Evolutionary conservation across 1,284 basidiomycete species (phyloP), one percentile per base, ranked within the genome.

Genomic region (Apiotrichum laibachii): DNA sequence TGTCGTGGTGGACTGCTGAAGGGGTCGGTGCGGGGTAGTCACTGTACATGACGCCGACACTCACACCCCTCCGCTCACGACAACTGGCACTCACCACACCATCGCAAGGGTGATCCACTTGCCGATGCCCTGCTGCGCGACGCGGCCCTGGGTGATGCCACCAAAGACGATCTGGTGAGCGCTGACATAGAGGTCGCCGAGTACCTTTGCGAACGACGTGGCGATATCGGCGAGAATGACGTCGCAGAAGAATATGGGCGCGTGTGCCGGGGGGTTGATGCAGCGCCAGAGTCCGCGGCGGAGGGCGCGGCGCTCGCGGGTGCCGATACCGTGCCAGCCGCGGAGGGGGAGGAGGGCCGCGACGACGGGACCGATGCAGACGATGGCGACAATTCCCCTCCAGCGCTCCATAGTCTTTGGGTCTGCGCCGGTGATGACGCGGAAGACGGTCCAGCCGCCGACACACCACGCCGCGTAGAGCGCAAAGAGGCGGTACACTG

Each of bases 181-280:
- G 1, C 90, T 92, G 26, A 97, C 80, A 89, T 90, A 98, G 50
- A 95, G 81, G 70, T 99, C 95, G 18, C 93, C 96, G 40, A 98
- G 81, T 33, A 99, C 93, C 79, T 97, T 97, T 45, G 96, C 93
- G 68, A 92, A 96, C 0, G 92, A 96, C 0, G 96, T 99, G 69
- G 96, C 85, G 61, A 97, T 86, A 82, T 99, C 96, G 56, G 95
- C 94, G 58, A 96, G 85, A 49, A 99, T 85, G 49, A 99, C 86
- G 72, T 99, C 94, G 45, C 87, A 86, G 77, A 99, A 99, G 72
- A 87, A 86, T 47, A 94, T 82, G 1, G 85, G 84, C 51, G 82
- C 81, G 55, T 81, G 80, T 34, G 83, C 72, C 0, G 85, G 81
- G 26, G 89, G 85, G 49, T 87, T 83, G 35, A 93, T 68, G 71